Base-by-base conservation (phyloP, 352 stramenopile species). In the Phytophthora crassamura region DNA sequence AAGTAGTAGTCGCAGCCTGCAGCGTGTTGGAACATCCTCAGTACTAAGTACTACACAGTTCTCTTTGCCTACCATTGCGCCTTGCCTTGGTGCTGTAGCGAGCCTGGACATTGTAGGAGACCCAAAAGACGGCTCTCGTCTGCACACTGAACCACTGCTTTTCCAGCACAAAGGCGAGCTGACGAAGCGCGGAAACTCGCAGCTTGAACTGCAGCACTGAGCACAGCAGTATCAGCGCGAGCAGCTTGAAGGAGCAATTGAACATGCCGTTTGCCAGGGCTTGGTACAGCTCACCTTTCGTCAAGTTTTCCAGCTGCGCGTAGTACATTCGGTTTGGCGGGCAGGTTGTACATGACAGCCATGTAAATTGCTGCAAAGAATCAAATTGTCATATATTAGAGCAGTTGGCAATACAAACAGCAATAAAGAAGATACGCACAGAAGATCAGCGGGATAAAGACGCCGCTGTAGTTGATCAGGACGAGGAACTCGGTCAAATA, bases 121-220 rank as follows among this genome's bases (percentile, higher is more conserved):
- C 55, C 73, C 73, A 80, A 30, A 73, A 62, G 32, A 65, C 22
- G n/a, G 77, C 47, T 46, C 65, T 70, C 12, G n/a, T 43, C 35
- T 76, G 74, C 8, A 75, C 39, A 9, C 70, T 25, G 16, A 7
- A 36, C 39, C 46, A 58, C 16, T 78, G 63, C 1, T 47, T 62
- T 35, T 63, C 48, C 16, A 80, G 39, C 28, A 80, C 71, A 35
- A 83, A 78, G n/a, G 64, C 69, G 7, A 83, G 58, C 12, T 78
- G 67, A 7, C 57, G 28, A 12, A 78, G 12, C 5, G 58, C 34
- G 10, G 57, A 51, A 10, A 65, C 7, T 3, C 45, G 57, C 20
- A 65, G 39, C 9, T 58, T 51, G 22, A 28, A 32, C 42, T 45
- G 25, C 25, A 52, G 20, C 11, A 50, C 39, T 4, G 28, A 22